Percentiles rank a stretch among this genome's conserved stretches.
Evolutionary conservation across 176 grass and related monocot genomes (phyloP).

Genomic region (Avena sativa): DNA sequence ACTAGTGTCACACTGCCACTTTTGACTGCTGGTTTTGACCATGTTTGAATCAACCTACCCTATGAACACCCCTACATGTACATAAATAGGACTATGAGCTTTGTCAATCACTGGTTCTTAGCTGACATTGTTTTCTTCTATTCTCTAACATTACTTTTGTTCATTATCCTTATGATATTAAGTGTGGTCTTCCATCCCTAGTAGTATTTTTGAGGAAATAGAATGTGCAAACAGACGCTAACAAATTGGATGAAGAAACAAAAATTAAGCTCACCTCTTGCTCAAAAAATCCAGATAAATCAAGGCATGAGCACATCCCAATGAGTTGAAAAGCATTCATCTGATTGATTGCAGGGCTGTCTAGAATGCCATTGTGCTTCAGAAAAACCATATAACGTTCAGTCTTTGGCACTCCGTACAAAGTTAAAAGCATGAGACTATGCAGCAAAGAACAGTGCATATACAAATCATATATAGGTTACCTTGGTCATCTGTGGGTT

Average conservation of each 20-base stretch:
- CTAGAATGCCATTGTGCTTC: conserved; percentile 58
- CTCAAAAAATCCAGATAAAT: conserved; percentile 97
- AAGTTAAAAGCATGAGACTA: conserved; percentile 16
- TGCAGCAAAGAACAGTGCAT: conserved; percentile 24
- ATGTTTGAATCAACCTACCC: background rate
- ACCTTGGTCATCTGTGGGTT: conserved; percentile 60
- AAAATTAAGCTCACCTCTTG: conserved; percentile 68
- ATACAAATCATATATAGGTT: background rate
- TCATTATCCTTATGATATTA: background rate
- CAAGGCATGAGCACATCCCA: conserved; percentile 94
- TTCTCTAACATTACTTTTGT: conserved; percentile 15
- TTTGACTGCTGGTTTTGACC: background rate
- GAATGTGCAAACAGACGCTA: background rate
- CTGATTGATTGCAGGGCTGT: conserved; percentile 59
- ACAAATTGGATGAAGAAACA: conserved; percentile 33
- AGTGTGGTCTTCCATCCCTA: background rate
- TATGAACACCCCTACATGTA: conserved; percentile 1
- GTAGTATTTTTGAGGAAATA: conserved; percentile 4
- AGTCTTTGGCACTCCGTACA: conserved; percentile 26
- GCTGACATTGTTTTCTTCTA: conserved; percentile 25
- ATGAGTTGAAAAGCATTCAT: conserved; percentile 98
- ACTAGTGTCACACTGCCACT: background rate
- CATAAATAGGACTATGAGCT: conserved; percentile 1
- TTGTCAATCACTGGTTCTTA: conserved; percentile 12
- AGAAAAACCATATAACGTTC: conserved; percentile 37